Evolutionary conservation across 306 rosid genomes (phyloP), one percentile per base, ranked within the genome.

Genomic region (Lotus japonicus): DNA sequence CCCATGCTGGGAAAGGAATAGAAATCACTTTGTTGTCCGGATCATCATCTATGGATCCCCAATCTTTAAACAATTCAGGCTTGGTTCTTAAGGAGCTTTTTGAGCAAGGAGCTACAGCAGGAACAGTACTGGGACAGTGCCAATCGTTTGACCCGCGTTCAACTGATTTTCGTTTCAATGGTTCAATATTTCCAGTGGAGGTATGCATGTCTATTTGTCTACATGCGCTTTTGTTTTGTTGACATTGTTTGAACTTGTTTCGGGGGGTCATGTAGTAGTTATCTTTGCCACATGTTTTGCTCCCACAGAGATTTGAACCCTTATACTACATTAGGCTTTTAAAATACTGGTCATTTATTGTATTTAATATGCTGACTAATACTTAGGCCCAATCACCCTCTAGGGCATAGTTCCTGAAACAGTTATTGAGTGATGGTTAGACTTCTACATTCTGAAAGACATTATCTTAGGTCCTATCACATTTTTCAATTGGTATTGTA

Each of bases 71-170:
- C 51, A 83, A 83, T 58, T 68, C 91, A 58, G 87, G 92, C 73
- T 79, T 81, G 88, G 97, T 89, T 81, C 91, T 84, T 62, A 88
- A 84, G 81, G 96, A 92, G 15, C 82, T 92, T 65, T 81, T 89
- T 43, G 89, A 86, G 57, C 77, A 96, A 14, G 94, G 91, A 46
- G 76, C 85, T 60, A 31, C 91, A 42, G 60, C 84, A 17, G 89
- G 88, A 60, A 52, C 88, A 35, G 52, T 84, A 76, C 66, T 83
- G 55, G 95, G 78, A 44, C 87, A 66, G 43, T 81, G 71, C 54
- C 87, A 79, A 76, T 83, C 98, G 45, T 80, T 86, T 73, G 78
- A 75, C 70, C 89, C 83, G 9, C 82, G 84, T 17, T 79, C 92
- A 15, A 76, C 95, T 43, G 83, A 75, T 58, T 78, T 45, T 74